Evolutionary conservation across 306 rosid species (phyloP), one percentile per base, ranked within the genome.

Genomic region (Vigna radiata): DNA sequence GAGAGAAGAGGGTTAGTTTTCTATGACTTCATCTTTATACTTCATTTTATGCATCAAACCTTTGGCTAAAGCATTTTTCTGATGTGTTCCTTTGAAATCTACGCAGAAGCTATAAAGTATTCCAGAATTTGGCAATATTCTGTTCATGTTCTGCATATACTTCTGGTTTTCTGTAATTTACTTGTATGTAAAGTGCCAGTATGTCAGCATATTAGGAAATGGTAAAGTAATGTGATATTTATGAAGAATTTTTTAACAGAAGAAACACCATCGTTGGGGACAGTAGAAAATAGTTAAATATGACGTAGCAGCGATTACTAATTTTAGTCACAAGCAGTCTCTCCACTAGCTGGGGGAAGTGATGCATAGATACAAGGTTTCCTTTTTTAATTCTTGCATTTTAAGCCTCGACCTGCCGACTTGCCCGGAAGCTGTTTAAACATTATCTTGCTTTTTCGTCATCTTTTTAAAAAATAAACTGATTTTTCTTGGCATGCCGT

Each of bases 1-100:
- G 99, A 85, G 99, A 96, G 76, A 18, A 92, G 58, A 83, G 99
- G 92, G 98, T 96, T 83, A 81, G 97, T 83, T 76, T 85, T 86
- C 78, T 54, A 13, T 62, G 63, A 54, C 77, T 83, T 72, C 60
- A 36, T 67, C n/a, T 11, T 66, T 67, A 64, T 19, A 63, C 46
- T 46, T 25, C 54, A 36, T 58, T 70, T 43, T 78, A 64, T 41
- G 44, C 55, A 19, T 71, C 31, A 61, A 25, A 78, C 70, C 58
- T 72, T 47, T 52, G 37, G 36, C 16, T 70, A 13, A 71, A 58
- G 31, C 36, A 11, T 1, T 43, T 43, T 47, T 52, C 27, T 15
- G 39, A 19, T 37, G 46, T 43, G 48, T 71, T 43, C 48, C 69
- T 61, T 2, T 52, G 68, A 75, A 47, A 41, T 76, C 21, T 69